Evolutionary conservation across 192 early-diverging fungal species (phyloP).

Genomic region (Allomyces javanicus): DNA sequence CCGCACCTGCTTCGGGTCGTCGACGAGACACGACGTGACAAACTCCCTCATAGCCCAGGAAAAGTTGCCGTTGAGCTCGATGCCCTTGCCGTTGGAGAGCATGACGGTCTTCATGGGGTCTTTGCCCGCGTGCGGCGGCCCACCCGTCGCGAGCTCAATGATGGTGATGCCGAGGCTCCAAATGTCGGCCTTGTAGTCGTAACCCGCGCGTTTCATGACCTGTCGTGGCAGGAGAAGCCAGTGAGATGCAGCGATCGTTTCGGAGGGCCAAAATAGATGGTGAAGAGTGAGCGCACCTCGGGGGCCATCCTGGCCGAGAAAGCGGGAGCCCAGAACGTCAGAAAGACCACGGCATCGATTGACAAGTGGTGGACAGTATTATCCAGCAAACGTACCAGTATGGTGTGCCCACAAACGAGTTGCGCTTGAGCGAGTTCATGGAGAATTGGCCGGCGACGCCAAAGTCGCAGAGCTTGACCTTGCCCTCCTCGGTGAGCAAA

Average conservation of each 20-base stretch:
- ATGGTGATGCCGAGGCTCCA: conserved; percentile 98
- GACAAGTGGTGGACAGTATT: neutral
- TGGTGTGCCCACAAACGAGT: conserved; percentile 90
- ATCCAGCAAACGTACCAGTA: conserved; percentile 12
- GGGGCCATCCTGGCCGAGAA: conserved; percentile 60
- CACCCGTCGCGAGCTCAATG: conserved; percentile 87
- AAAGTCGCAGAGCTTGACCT: conserved; percentile 93
- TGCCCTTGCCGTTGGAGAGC: conserved; percentile 64
- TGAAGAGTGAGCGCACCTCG: conserved; percentile 11
- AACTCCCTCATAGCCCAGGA: conserved; percentile 71
- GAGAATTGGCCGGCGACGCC: conserved; percentile 80
- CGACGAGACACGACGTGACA: conserved; percentile 61
- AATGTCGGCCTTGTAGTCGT: conserved; percentile 94
- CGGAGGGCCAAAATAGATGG: too few species aligned
- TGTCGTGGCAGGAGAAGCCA: too few species aligned
- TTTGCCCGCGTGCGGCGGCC: conserved; percentile 77
- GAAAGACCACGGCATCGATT: neutral
- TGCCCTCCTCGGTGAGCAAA: conserved; percentile 59
- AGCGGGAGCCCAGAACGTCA: neutral
- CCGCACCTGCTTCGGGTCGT: conserved; percentile 59
- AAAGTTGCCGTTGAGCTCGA: conserved; percentile 59
- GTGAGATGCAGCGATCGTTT: too few species aligned
- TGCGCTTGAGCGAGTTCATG: conserved; percentile 45
- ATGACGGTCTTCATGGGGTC: conserved; percentile 74
- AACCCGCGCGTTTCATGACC: conserved; percentile 59